phyloP scores from a whole-genome alignment of 2,329 filamentous ascomycete species.

The Ascochyta rabiei region DNA sequence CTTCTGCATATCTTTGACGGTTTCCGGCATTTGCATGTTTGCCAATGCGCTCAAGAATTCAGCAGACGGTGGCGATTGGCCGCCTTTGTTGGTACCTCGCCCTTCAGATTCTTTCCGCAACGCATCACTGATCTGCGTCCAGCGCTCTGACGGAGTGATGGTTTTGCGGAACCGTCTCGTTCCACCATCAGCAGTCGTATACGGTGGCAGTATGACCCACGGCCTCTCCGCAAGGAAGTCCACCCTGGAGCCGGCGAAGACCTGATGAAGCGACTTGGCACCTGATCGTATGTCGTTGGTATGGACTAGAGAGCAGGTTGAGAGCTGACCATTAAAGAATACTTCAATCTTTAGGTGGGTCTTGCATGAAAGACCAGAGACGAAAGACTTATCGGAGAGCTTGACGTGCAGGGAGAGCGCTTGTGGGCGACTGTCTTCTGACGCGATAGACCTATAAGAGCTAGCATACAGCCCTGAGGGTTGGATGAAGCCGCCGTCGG shows the following conservation, averaged over 20 bases:
- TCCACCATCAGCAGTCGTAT: slow-evolving; percentile 29
- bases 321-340: slow-evolving; percentile 54
- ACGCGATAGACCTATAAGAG: not conserved
- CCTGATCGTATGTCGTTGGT: slow-evolving; percentile 26
- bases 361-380: slow-evolving; percentile 26
- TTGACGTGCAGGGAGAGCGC: slow-evolving; percentile 41
- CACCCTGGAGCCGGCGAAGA: slow-evolving; percentile 50
- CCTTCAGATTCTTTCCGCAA: slow-evolving; percentile 43
- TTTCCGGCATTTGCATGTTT: slow-evolving; percentile 45
- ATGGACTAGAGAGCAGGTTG: slow-evolving; percentile 38
- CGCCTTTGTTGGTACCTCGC: slow-evolving; percentile 43
- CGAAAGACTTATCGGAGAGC: slow-evolving; percentile 40
- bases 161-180: slow-evolving; percentile 10
- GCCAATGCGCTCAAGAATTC: slow-evolving; percentile 49
- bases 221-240: slow-evolving; percentile 51
- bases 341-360: slow-evolving; percentile 55
- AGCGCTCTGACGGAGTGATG: slow-evolving; percentile 36
- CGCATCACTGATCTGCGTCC: slow-evolving; percentile 38
- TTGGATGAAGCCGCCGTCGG: slow-evolving; percentile 2
- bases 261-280: slow-evolving; percentile 26
- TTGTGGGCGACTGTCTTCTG: slow-evolving; percentile 14
- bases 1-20: slow-evolving; percentile 39
- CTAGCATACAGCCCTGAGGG: not conserved
- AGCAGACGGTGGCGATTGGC: slow-evolving; percentile 43
- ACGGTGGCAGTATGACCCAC: slow-evolving; percentile 50